Evolutionary conservation across 73 alveolate species (phyloP).

Genomic region (Stentor roeselii): DNA sequence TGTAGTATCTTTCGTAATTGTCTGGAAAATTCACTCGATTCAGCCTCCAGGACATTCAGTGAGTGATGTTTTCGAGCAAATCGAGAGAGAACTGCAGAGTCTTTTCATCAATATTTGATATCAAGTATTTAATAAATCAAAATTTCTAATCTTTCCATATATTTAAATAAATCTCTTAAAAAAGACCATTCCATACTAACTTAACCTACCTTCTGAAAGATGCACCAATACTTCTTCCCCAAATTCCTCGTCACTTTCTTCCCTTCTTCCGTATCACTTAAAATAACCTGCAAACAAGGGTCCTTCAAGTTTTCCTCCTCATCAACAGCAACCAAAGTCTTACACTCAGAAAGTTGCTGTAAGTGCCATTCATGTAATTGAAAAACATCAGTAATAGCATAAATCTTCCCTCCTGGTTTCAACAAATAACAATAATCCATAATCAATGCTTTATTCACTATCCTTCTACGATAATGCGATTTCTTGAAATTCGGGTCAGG

Average conservation of each 20-base stretch:
- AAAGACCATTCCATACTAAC: no score
- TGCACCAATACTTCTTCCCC: slow-evolving; percentile 68
- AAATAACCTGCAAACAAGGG: slow-evolving; percentile 59
- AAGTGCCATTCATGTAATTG: slow-evolving; percentile 96
- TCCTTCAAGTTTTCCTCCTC: slow-evolving; percentile 71
- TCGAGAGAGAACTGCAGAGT: no score
- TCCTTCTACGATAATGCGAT: slow-evolving; percentile 91
- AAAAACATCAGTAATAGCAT: slow-evolving; percentile 95
- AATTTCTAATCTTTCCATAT: no score
- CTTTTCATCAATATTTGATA: no score
- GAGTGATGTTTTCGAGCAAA: no score
- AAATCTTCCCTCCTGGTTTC: slow-evolving; percentile 89
- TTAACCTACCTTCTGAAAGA: slow-evolving; percentile 76
- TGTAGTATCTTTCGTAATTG: no score
- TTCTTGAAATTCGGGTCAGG: slow-evolving; percentile 99
- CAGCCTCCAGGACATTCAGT: no score
- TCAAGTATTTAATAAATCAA: no score
- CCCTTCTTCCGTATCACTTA: slow-evolving; percentile 82
- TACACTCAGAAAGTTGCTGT: slow-evolving; percentile 61
- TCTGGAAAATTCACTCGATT: no score
- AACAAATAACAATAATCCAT: slow-evolving; percentile 90
- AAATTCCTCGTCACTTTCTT: slow-evolving; percentile 69
- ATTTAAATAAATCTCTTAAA: no score
- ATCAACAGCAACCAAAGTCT: slow-evolving; percentile 51
- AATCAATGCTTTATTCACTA: slow-evolving; percentile 76